These are phyloP conservation scores for Lachancea meyersii DNA, from an alignment of 805 yeast genomes.

Conservation along the genomic window DNA sequence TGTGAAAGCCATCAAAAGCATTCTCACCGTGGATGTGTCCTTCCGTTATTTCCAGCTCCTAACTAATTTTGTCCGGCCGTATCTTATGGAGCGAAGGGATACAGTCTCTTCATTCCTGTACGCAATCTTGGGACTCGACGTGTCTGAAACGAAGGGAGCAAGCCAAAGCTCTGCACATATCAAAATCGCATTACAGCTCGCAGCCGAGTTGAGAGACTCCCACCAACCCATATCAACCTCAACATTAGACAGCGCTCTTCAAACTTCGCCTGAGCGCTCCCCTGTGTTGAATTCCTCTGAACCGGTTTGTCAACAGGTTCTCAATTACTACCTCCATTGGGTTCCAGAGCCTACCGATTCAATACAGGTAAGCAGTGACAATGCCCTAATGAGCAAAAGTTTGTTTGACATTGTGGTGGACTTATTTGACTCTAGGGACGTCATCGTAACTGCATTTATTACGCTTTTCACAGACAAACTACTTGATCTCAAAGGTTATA, in stretches of 20 bases:
- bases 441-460: constrained; percentile 22
- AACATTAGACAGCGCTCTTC: neutral
- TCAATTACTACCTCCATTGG: constrained; percentile 24
- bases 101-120: constrained; percentile 61
- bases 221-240: constrained; percentile 8
- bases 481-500: constrained; percentile 18
- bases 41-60: constrained; percentile 79
- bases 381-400: constrained; percentile 11
- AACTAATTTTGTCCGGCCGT: constrained; percentile 65
- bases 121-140: constrained; percentile 52
- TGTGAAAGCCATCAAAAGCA: constrained; percentile 63
- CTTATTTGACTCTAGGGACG: constrained; percentile 22
- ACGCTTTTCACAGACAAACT: constrained; percentile 22
- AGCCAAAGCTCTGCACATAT: constrained; percentile 7
- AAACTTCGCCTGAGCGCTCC: constrained; percentile 8
- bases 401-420: constrained; percentile 24
- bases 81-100: constrained; percentile 68
- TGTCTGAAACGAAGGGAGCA: constrained; percentile 14
- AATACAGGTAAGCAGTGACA: constrained; percentile 10
- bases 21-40: constrained; percentile 73
- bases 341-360: constrained; percentile 22
- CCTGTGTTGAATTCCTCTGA: constrained; percentile 8
- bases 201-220: constrained; percentile 43
- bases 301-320: constrained; percentile 15
- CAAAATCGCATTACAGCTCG: constrained; percentile 13